Conservation (phyloP, 2,329 filamentous ascomycete genomes). For the Cladosporium halotolerans region DNA sequence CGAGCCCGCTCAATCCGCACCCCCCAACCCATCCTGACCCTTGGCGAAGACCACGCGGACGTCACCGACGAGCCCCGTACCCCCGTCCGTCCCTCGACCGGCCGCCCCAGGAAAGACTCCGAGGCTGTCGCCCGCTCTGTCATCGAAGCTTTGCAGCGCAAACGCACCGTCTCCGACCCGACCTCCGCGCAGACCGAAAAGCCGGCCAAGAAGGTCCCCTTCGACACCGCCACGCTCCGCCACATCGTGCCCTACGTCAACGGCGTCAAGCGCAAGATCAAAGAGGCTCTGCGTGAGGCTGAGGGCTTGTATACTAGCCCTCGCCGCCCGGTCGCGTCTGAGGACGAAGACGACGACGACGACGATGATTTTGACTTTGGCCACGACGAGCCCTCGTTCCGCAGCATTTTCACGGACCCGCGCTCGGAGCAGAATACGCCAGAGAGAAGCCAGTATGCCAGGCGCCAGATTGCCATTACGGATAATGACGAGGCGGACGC, state of each 20-base stretch:
- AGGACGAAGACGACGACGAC: conserved; percentile 8
- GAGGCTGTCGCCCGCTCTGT: conserved; percentile 56
- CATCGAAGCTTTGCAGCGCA: conserved; percentile 51
- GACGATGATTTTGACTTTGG: conserved; percentile 1
- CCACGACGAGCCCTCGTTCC: conserved; percentile 30
- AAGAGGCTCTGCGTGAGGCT: conserved; percentile 41
- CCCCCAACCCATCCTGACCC: background rate
- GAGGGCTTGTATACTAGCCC: conserved; percentile 44
- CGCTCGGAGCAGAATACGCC: conserved; percentile 17
- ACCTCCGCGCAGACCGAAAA: conserved; percentile 25
- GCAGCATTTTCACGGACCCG: conserved; percentile 28
- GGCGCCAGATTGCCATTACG: conserved; percentile 21
- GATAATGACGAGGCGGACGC: conserved; percentile 21
- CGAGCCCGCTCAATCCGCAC: conserved; percentile 7
- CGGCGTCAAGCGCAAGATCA: conserved; percentile 43
- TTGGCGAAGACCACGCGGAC: background rate
- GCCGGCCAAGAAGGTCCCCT: conserved; percentile 52
- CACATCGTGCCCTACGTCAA: conserved; percentile 54
- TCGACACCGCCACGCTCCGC: conserved; percentile 58
- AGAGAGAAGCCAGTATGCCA: conserved; percentile 14
- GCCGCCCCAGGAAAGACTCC: conserved; percentile 49
- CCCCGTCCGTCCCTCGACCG: conserved; percentile 21
- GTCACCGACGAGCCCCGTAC: conserved; percentile 5
- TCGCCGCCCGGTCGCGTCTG: conserved; percentile 20
- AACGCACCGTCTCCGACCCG: conserved; percentile 23